Evolutionary conservation across 345 rosid genomes (phyloP), one percentile per base, ranked within the genome.

Genomic region (Aquilaria yunnanensis): DNA sequence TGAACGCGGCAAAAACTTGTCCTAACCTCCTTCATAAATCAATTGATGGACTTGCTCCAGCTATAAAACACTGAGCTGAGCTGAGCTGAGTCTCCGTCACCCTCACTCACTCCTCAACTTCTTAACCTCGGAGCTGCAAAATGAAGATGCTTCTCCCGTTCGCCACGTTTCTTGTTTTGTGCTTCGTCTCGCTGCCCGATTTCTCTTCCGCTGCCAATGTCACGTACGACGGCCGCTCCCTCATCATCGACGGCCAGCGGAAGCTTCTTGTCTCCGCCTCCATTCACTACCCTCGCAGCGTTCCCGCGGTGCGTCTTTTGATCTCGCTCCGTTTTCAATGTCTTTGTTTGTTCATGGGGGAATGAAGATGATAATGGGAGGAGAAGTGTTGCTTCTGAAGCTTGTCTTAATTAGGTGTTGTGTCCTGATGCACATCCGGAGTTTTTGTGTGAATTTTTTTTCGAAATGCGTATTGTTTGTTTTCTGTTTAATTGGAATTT

Each of bases 201-300:
- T 59, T 54, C 55, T 62, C 51, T 49, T 57, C 50, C 0, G 66
- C 76, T 13, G 80, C 63, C 6, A 85, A 85, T 72, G 86, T 85
- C 51, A 79, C 81, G 1, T 83, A 83, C 11, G 88, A 83, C 69
- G 64, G 72, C 64, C 83, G 88, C 45, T 85, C 92, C 71, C 81
- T 83, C 16, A 66, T 81, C 59, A 77, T 85, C 51, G 75, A 81
- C 60, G 82, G 78, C 71, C 84, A 79, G 31, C 74, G 85, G 41
- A 83, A 81, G 83, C 88, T 85, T 51, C 81, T 85, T 68, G 75
- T 85, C 62, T 85, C 91, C 9, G 91, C 91, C 59, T 68, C 92
- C 67, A 81, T 85, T 79, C 92, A 85, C 66, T 83, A 85, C 62
- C 92, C 92, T 13, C 85, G 92, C 58, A 85, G 92, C 23, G 88